Percentiles rank a stretch among this genome's conserved stretches.
phyloP scores from a whole-genome alignment of 2,329 filamentous ascomycete genomes.

The Monilinia aucupariae region DNA sequence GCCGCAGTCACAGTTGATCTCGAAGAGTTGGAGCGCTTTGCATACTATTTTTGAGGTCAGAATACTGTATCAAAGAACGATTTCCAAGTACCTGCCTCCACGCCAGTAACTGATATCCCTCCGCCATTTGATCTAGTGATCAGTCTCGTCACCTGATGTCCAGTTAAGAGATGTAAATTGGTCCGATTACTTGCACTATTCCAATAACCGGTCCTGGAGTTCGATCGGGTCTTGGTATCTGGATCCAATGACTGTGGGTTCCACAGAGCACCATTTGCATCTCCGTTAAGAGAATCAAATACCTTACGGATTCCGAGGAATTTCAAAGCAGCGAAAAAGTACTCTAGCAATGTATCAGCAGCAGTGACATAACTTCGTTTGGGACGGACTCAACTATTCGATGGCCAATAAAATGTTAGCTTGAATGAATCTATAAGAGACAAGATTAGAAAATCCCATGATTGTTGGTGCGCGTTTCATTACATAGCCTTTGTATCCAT shows the following conservation, averaged over 20 bases:
- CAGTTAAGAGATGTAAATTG: slow-evolving; percentile 13
- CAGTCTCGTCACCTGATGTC: slow-evolving; percentile 10
- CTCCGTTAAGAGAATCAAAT: slow-evolving; percentile 9
- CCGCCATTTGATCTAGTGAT: not conserved
- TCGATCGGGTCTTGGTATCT: slow-evolving; percentile 11
- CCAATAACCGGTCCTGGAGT: slow-evolving; percentile 11
- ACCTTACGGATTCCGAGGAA: slow-evolving; percentile 8
- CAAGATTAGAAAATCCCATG: not conserved
- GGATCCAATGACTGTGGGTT: slow-evolving; percentile 12
- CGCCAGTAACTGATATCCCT: not conserved
- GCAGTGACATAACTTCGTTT: not conserved
- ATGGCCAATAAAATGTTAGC: slow-evolving; percentile 12
- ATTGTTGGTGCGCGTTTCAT: not conserved
- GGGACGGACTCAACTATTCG: not conserved
- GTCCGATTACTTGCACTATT: slow-evolving; percentile 11
- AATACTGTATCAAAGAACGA: not conserved
- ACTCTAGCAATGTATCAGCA: not conserved
- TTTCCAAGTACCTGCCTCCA: slow-evolving; percentile 1
- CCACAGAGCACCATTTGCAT: slow-evolving; percentile 13
- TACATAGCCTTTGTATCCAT: slow-evolving; percentile 10
- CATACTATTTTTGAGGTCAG: slow-evolving; percentile 10
- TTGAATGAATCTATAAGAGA: slow-evolving; percentile 3
- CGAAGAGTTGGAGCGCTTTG: slow-evolving; percentile 28
- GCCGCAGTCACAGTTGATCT: slow-evolving; percentile 21
- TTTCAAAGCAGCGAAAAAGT: slow-evolving; percentile 13